A percentile compares a stretch with the other conserved stretches of the same genome.
Evolutionary conservation across 2,329 filamentous ascomycete genomes (phyloP).

Genomic region (Aspergillus ustus): DNA sequence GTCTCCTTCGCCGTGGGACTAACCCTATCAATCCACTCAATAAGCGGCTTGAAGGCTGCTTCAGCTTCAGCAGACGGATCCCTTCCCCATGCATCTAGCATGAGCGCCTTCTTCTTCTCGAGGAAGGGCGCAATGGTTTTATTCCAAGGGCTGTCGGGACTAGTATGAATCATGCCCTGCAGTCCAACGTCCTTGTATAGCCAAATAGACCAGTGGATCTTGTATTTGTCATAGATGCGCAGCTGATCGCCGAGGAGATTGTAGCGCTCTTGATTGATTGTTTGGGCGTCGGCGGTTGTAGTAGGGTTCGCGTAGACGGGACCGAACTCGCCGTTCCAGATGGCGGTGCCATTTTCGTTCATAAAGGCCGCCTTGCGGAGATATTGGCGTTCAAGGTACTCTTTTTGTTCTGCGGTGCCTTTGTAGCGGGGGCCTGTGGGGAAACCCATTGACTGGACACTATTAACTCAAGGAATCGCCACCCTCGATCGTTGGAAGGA

Average conservation of each 20-base stretch:
- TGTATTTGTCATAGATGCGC: conserved; percentile 56
- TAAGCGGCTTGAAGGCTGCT: conserved; percentile 49
- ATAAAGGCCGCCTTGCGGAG: conserved; percentile 56
- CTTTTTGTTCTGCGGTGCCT: conserved; percentile 48
- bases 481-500: background rate
- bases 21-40: conserved; percentile 51
- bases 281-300: conserved; percentile 34
- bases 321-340: conserved; percentile 61
- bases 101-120: conserved; percentile 59
- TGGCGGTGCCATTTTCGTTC: conserved; percentile 45
- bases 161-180: conserved; percentile 60
- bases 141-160: conserved; percentile 55
- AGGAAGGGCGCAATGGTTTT: conserved; percentile 57
- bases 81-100: conserved; percentile 61
- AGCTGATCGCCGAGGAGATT: conserved; percentile 55
- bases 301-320: conserved; percentile 45
- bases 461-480: background rate
- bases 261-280: conserved; percentile 51
- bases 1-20: conserved; percentile 46
- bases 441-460: conserved; percentile 45
- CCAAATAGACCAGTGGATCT: conserved; percentile 65
- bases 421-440: conserved; percentile 46
- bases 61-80: conserved; percentile 50
- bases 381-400: conserved; percentile 48
- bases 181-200: conserved; percentile 63